Percentiles rank a stretch among this genome's conserved stretches.
Conservation (phyloP, 2,329 filamentous ascomycete genomes). For the Pyrenophora graminea region DNA sequence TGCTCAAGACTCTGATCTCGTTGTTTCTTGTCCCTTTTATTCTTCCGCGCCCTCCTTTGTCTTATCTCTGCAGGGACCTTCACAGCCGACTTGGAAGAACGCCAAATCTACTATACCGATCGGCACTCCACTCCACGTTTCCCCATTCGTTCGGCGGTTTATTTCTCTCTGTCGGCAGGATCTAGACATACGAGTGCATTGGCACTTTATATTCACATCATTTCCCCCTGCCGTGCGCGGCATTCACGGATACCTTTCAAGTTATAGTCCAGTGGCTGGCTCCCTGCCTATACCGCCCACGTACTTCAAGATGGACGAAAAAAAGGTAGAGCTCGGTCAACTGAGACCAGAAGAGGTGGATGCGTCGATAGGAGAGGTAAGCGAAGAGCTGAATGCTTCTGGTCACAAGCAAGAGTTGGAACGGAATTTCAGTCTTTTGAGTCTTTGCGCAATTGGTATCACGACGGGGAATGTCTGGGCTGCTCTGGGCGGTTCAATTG, state of each 20-base stretch:
- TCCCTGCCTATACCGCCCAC: neutral
- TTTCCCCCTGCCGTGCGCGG: neutral
- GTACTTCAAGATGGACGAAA: constrained; percentile 8
- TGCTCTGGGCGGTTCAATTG: constrained; percentile 54
- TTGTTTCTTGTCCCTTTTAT: neutral
- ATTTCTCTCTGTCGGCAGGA: neutral
- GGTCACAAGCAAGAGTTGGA: constrained; percentile 59
- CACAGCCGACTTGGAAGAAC: neutral
- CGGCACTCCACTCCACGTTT: neutral
- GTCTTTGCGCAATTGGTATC: constrained; percentile 53
- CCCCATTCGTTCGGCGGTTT: neutral
- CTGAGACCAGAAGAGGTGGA: constrained; percentile 17
- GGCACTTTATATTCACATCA: neutral
- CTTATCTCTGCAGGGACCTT: constrained; percentile 5
- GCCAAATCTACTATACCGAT: constrained; percentile 1
- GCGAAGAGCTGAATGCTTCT: constrained; percentile 54
- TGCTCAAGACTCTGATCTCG: neutral
- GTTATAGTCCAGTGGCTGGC: neutral
- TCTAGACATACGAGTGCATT: neutral
- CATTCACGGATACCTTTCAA: neutral
- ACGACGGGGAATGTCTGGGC: constrained; percentile 52
- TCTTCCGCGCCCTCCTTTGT: neutral
- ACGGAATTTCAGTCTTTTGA: constrained; percentile 54
- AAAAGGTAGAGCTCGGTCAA: constrained; percentile 17
- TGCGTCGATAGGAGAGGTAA: constrained; percentile 24